phyloP scores from a whole-genome alignment of 2,329 filamentous ascomycete genomes.

The Fusarium anthophilum region DNA sequence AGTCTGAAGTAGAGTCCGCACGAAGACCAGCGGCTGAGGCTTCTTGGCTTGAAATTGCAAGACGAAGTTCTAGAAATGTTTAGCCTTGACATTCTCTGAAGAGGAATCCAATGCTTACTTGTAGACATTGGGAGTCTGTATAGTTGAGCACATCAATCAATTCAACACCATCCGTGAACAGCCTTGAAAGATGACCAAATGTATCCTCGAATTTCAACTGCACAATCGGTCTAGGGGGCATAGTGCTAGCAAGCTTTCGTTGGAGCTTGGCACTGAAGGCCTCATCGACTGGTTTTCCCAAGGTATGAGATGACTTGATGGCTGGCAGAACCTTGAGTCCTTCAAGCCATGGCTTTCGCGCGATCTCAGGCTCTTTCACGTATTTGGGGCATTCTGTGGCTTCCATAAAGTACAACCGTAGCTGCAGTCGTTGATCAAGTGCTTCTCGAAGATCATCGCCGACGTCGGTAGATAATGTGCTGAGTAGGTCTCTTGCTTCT shows the following conservation, averaged over 20 bases:
- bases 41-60: slow-evolving; percentile 79
- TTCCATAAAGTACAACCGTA: slow-evolving; percentile 71
- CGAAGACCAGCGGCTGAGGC: slow-evolving; percentile 84
- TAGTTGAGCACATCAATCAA: slow-evolving; percentile 74
- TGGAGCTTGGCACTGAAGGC: slow-evolving; percentile 93
- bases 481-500: slow-evolving; percentile 63
- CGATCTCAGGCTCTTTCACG: slow-evolving; percentile 56
- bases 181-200: slow-evolving; percentile 71
- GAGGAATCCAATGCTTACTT: slow-evolving; percentile 59
- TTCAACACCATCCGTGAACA: slow-evolving; percentile 78
- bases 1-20: slow-evolving; percentile 80
- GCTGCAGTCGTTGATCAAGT: slow-evolving; percentile 70
- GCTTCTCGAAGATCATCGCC: slow-evolving; percentile 59
- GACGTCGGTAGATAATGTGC: slow-evolving; percentile 51
- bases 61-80: slow-evolving; percentile 69
- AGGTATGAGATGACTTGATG: slow-evolving; percentile 67
- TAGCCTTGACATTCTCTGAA: background rate
- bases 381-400: slow-evolving; percentile 61
- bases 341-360: slow-evolving; percentile 61
- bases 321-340: slow-evolving; percentile 60
- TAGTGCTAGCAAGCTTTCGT: slow-evolving; percentile 89
- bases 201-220: slow-evolving; percentile 78
- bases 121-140: slow-evolving; percentile 72
- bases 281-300: slow-evolving; percentile 74
- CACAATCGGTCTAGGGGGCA: slow-evolving; percentile 91